Evolutionary conservation across 129 eudicot species (phyloP), one percentile per base, ranked within the genome.

Genomic region (Flaveria brownii): DNA sequence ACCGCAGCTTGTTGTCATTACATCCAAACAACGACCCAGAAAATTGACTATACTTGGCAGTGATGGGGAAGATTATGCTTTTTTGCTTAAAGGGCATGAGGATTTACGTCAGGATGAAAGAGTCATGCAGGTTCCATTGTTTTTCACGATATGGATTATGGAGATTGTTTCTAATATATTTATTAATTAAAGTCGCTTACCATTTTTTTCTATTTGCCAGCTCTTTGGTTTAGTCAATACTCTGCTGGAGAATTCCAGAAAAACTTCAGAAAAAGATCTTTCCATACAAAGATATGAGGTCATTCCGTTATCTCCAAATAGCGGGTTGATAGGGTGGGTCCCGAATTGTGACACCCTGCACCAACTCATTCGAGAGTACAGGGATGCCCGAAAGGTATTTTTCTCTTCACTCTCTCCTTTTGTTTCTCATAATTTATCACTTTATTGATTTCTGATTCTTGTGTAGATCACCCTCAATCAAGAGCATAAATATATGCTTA

Each of bases 61-160:
- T 82, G 97, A 95, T 46, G 99, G 99, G 14, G 92, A 95, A 77
- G 97, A 95, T 59, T 82, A 95, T 82, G 96, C 99, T 9, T 95
- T 95, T 85, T 83, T 95, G 84, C 87, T 95, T 68, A 95, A 95
- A 89, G 99, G 99, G 36, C 99, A 95, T 82, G 99, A 95, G 82
- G 99, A 95, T 80, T 77, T 95, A 66, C 97, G 99, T 28, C 99
- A 91, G 78, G 99, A 95, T 80, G 99, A 95, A 87, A 89, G 99
- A 41, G 99, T 95, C 73, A 95, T 95, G 99, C 99, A 94, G 97
- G 99, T 94, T 59, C 41, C 60, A 18, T 33, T 23, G 60, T 18
- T 54, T 57, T 60, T 41, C 17, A 16, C 11, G 16, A 50, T 20
- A 43, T 54, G 17, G 15, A 28, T 4, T 20, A 43, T 54, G 17